Evolutionary conservation across 2,329 filamentous ascomycete genomes (phyloP).

Genomic region (Pseudogymnoascus sp.): DNA sequence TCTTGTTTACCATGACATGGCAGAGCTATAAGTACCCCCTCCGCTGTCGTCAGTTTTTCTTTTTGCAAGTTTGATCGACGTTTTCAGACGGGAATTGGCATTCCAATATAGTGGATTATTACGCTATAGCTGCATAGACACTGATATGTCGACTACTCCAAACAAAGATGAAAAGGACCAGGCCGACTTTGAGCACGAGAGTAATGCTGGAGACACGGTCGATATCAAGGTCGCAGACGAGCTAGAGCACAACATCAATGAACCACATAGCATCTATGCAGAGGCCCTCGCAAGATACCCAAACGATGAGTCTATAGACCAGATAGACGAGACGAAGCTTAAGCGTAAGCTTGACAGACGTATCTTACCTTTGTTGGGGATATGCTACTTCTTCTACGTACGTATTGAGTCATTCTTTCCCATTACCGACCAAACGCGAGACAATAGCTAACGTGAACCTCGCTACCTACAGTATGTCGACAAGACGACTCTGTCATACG

Average conservation of each 20-base stretch:
- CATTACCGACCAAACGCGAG: neutral
- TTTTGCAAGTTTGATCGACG: neutral
- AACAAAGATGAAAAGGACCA: neutral
- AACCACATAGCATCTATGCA: neutral
- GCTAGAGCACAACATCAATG: neutral
- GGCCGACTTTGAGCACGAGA: neutral
- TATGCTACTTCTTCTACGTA: conserved; percentile 29
- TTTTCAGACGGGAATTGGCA: neutral
- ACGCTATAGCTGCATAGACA: neutral
- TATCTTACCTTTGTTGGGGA: conserved; percentile 33
- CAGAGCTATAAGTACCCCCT: neutral
- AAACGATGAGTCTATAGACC: conserved; percentile 31
- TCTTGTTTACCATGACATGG: neutral
- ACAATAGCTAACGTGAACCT: neutral
- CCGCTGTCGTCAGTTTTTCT: neutral
- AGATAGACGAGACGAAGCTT: conserved; percentile 28
- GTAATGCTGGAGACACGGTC: neutral
- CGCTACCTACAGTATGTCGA: conserved; percentile 37
- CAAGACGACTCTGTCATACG: conserved; percentile 47
- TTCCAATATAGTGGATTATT: neutral
- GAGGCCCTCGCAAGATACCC: conserved; percentile 7
- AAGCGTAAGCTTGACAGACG: conserved; percentile 33
- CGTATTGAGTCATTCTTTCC: neutral
- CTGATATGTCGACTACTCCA: neutral
- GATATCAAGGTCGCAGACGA: neutral